Evolutionary conservation across 345 rosid species (phyloP), one percentile per base, ranked within the genome.

Genomic region (Eucalyptus polybractea): DNA sequence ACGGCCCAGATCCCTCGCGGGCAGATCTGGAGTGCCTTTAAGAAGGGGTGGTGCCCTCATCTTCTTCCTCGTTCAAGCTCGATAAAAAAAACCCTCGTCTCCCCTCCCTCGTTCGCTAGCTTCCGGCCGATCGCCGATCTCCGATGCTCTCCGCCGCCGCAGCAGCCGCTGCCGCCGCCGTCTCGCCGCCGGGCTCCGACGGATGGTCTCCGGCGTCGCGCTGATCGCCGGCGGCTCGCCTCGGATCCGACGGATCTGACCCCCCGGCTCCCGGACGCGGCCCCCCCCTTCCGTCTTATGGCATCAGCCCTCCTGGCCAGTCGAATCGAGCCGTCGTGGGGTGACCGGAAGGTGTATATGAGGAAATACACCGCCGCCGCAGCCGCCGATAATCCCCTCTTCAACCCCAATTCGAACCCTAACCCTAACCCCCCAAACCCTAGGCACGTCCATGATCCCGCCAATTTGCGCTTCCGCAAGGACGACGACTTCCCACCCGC

Each of bases 21-120:
- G 92, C 93, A 92, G 93, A 92, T 91, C 92, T 90, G 80, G 67
- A 83, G 76, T 27, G 91, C 93, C 93, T 92, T 93, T 93, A 93
- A 92, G 91, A 91, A 49, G 89, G 67, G 89, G 90, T 19, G 45
- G 50, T 76, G 86, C 88, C 89, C 88, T 37, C 42, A 22, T 53
- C 76, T 29, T 67, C 27, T 44, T 89, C 88, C 85, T 88, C 93
- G 81, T 53, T 89, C 91, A 81, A 62, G 42, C 81, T 60, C 47
- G 87, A 60, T 27, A 80, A 72, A 60, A 60, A 80, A 89, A 89
- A 69, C 89, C 90, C 90, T 89, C 89, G 27, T 62, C 76, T 33
- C 58, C 31, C 80, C n/a, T 11, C 42, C 67, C 56, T 10, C 19
- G 44, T 24, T 45, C 86, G 50, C 53, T 89, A 83, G 86, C 37